A percentile compares a stretch with the other conserved stretches of the same genome.
Evolutionary conservation across 2,329 filamentous ascomycete genomes (phyloP).

Genomic region (Ceratocystis albifundus): DNA sequence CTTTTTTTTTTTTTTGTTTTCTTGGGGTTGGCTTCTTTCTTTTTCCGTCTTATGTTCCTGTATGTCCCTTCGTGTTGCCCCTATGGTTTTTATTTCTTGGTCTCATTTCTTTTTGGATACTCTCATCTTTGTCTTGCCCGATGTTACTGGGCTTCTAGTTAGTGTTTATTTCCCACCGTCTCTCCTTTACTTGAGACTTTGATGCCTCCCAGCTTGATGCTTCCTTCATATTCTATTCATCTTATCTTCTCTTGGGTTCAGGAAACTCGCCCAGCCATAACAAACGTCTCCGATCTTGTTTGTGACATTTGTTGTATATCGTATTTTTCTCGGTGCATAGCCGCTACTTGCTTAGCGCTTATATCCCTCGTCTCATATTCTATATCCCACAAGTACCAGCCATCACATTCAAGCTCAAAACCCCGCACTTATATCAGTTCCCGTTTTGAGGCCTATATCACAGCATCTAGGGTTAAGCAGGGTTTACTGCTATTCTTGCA

Average conservation of each 20-base stretch:
- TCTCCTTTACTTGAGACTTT: conserved; percentile 10
- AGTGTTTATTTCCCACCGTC: conserved; percentile 3
- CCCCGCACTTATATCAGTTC: no score
- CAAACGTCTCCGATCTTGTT: background rate
- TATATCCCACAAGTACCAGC: no score
- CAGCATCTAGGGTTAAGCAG: background rate
- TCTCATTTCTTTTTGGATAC: conserved; percentile 17
- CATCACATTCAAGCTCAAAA: no score
- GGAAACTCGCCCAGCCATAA: background rate
- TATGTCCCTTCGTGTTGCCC: background rate
- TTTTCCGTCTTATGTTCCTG: background rate
- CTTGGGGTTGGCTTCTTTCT: conserved; percentile 17
- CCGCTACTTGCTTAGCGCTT: no score
- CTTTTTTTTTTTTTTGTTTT: conserved; percentile 3
- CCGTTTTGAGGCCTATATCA: background rate
- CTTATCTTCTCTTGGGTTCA: background rate
- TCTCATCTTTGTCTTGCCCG: conserved; percentile 4
- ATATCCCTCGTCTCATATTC: no score
- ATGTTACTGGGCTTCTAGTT: background rate
- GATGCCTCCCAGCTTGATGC: conserved; percentile 9
- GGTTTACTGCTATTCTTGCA: background rate
- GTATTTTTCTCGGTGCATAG: no score
- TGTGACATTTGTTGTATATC: background rate
- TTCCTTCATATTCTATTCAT: background rate
- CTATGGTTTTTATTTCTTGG: background rate